Evolutionary conservation across 257 asterid genomes (phyloP).

Genomic region (Ajuga chamaepitys): DNA sequence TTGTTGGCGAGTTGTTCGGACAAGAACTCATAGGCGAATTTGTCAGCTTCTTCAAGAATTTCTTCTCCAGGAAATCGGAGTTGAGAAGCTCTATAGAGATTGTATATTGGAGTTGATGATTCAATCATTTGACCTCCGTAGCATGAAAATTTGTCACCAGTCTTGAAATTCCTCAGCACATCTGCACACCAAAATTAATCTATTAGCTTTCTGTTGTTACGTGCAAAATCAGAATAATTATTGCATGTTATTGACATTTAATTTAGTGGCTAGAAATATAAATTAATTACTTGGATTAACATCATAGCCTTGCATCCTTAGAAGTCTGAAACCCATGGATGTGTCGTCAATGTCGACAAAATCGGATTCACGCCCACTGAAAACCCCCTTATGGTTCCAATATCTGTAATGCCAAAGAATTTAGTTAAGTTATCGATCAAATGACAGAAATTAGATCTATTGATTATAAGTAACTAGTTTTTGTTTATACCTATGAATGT

Average conservation of each 20-base stretch:
- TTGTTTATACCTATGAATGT: no score
- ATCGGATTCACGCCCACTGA: slow-evolving; percentile 29
- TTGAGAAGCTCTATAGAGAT: slow-evolving; percentile 42
- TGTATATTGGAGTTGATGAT: slow-evolving; percentile 32
- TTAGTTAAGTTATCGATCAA: no score
- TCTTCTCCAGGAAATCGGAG: slow-evolving; percentile 39
- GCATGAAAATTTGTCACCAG: slow-evolving; percentile 30
- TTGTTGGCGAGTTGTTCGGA: slow-evolving; percentile 12
- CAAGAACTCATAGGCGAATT: slow-evolving; percentile 22
- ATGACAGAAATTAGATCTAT: no score
- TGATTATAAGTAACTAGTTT: no score
- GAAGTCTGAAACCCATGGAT: slow-evolving; percentile 46
- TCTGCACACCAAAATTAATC: slow-evolving; percentile 14
- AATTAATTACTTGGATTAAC: slow-evolving; percentile 26
- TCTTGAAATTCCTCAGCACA: slow-evolving; percentile 35
- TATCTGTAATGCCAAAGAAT: no score
- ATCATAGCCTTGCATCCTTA: slow-evolving; percentile 37
- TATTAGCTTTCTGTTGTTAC: no score
- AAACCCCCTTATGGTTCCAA: slow-evolving; percentile 44
- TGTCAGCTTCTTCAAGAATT: slow-evolving; percentile 40
- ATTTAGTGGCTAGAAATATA: background rate
- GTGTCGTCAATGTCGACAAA: slow-evolving; percentile 43
- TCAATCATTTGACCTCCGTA: slow-evolving; percentile 33
- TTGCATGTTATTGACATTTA: no score
- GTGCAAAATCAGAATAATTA: no score